These are phyloP conservation scores for Lolium perenne DNA, from an alignment of 176 grass and related monocot species.

Conservation along the genomic window DNA sequence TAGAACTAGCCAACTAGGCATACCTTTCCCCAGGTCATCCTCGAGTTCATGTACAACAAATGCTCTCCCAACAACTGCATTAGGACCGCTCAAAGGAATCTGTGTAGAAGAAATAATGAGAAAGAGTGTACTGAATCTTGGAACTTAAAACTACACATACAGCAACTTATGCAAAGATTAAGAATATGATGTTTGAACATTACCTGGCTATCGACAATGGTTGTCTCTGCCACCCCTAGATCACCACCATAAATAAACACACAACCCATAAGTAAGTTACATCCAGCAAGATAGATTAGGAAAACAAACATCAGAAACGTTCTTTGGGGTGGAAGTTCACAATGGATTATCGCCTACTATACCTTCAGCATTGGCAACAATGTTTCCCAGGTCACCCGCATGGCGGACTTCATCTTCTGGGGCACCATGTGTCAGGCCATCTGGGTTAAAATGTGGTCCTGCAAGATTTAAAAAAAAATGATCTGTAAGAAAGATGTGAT, in stretches of 20 bases:
- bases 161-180: slow-evolving; percentile 29
- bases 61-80: slow-evolving; percentile 91
- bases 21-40: slow-evolving; percentile 99
- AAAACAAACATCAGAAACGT: slow-evolving; percentile 17
- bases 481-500: slow-evolving; percentile 17
- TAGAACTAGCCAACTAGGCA: slow-evolving; percentile 33
- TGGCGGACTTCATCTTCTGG: slow-evolving; percentile 82
- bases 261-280: slow-evolving; percentile 32
- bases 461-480: background rate
- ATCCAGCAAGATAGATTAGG: background rate
- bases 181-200: slow-evolving; percentile 13
- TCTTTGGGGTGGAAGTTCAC: background rate
- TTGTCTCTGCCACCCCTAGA: slow-evolving; percentile 86
- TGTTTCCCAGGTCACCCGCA: slow-evolving; percentile 93
- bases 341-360: slow-evolving; percentile 4
- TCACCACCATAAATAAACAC: slow-evolving; percentile 41
- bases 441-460: slow-evolving; percentile 97
- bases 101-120: slow-evolving; percentile 43
- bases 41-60: slow-evolving; percentile 98
- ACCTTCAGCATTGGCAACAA: slow-evolving; percentile 85
- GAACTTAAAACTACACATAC: background rate
- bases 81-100: slow-evolving; percentile 85
- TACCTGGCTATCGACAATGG: slow-evolving; percentile 88
- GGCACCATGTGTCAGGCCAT: slow-evolving; percentile 70
- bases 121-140: slow-evolving; percentile 10